Conservation (phyloP, 768 basidiomycete genomes). For the Leccinum olivaceopallidum region DNA sequence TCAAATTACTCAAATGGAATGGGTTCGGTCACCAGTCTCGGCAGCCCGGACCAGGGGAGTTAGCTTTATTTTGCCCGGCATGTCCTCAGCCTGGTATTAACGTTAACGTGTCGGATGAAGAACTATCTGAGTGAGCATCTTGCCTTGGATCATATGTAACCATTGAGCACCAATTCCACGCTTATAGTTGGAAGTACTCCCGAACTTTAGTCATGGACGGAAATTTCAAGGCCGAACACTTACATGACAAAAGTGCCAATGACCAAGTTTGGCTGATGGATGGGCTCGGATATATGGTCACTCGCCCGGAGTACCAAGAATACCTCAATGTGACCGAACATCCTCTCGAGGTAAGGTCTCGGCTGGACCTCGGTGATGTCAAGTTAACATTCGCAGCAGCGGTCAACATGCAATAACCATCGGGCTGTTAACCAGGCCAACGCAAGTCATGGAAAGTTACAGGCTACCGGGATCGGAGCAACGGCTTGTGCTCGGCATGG, state of each 20-base stretch:
- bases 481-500: conserved; percentile 2
- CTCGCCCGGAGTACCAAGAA: neutral
- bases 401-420: neutral
- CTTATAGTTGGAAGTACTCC: neutral
- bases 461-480: neutral
- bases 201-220: neutral
- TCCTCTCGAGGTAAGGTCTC: neutral
- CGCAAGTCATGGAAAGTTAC: neutral
- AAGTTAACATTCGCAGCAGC: neutral
- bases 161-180: no score
- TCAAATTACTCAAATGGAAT: neutral
- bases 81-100: conserved; percentile 27
- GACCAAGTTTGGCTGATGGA: neutral
- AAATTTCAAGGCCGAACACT: neutral
- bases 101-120: conserved; percentile 1
- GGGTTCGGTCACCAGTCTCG: neutral
- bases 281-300: neutral
- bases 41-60: neutral
- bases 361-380: neutral
- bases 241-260: neutral
- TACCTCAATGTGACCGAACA: neutral
- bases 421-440: conserved; percentile 3
- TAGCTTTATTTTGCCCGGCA: conserved; percentile 21
- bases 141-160: no score
- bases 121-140: no score